These are phyloP conservation scores for Dendrobium officinale DNA, from an alignment of 106 monocot species.

Conservation along the genomic window DNA sequence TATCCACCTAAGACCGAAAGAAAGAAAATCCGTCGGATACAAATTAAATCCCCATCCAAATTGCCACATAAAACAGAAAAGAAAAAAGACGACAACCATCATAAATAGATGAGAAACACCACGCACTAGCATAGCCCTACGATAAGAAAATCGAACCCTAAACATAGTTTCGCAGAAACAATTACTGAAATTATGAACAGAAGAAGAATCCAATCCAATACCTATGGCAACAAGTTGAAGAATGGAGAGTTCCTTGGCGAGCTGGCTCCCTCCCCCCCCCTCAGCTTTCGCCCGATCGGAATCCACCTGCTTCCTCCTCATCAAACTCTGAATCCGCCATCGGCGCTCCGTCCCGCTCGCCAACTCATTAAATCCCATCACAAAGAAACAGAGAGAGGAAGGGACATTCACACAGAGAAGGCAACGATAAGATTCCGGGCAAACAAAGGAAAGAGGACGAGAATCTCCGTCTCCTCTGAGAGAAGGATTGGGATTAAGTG, in stretches of 20 bases:
- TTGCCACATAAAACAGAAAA: not conserved
- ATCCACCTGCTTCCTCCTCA: constrained; percentile 87
- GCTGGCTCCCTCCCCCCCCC: constrained; percentile 35
- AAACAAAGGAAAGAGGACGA: no score
- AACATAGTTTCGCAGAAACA: not conserved
- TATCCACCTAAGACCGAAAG: not conserved
- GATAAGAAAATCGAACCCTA: not conserved
- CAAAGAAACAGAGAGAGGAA: not conserved
- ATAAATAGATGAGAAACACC: not conserved
- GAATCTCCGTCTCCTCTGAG: no score
- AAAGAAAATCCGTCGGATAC: not conserved
- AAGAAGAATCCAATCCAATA: constrained; percentile 20
- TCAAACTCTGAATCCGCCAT: constrained; percentile 38
- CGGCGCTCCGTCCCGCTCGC: constrained; percentile 1
- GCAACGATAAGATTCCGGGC: not conserved
- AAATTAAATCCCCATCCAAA: not conserved
- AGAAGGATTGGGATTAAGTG: no score
- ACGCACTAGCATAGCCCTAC: not conserved
- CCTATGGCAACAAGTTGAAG: constrained; percentile 77
- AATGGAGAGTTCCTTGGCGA: constrained; percentile 69
- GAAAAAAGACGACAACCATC: not conserved
- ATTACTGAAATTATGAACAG: not conserved
- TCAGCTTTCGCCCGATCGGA: constrained; percentile 40
- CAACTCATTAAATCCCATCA: constrained; percentile 25
- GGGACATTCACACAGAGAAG: no score